Conservation (phyloP, 441 rosid genomes). For the Kokia cookei region DNA sequence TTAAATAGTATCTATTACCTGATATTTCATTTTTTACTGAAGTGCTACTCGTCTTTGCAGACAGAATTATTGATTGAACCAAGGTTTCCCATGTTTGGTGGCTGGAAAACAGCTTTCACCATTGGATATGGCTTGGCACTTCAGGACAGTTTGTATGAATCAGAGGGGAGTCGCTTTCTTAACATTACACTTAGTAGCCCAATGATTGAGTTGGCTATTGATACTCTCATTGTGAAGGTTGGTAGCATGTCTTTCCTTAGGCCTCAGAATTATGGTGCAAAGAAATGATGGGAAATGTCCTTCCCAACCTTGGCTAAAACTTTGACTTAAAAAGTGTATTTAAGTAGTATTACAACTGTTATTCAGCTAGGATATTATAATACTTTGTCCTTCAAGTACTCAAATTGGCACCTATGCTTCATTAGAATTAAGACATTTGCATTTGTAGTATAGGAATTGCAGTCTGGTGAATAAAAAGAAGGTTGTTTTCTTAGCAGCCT, state of each 20-base stretch:
- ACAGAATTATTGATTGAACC: slow-evolving; percentile 84
- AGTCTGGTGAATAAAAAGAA: background rate
- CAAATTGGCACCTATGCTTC: background rate
- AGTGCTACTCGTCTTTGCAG: slow-evolving; percentile 42
- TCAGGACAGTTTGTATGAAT: slow-evolving; percentile 64
- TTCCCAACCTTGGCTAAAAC: background rate
- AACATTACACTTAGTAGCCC: slow-evolving; percentile 76
- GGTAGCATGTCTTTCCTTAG: slow-evolving; percentile 7
- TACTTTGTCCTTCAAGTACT: background rate
- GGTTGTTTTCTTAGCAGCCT: background rate
- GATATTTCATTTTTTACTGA: slow-evolving; percentile 19
- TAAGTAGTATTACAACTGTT: background rate
- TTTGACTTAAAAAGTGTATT: background rate
- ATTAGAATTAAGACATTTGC: background rate
- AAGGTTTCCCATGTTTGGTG: slow-evolving; percentile 93
- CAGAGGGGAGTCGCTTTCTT: slow-evolving; percentile 70
- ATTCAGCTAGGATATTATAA: background rate
- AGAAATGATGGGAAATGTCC: background rate
- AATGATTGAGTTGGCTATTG: slow-evolving; percentile 62
- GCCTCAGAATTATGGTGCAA: background rate
- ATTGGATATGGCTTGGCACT: slow-evolving; percentile 94
- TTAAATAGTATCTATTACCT: background rate
- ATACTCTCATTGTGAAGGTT: slow-evolving; percentile 79
- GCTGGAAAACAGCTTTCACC: slow-evolving; percentile 94
- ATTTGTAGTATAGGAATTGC: background rate